Percentiles rank a stretch among this genome's conserved stretches.
Conservation (phyloP, 202 grass and related monocot species). For the Carex arenaria region DNA sequence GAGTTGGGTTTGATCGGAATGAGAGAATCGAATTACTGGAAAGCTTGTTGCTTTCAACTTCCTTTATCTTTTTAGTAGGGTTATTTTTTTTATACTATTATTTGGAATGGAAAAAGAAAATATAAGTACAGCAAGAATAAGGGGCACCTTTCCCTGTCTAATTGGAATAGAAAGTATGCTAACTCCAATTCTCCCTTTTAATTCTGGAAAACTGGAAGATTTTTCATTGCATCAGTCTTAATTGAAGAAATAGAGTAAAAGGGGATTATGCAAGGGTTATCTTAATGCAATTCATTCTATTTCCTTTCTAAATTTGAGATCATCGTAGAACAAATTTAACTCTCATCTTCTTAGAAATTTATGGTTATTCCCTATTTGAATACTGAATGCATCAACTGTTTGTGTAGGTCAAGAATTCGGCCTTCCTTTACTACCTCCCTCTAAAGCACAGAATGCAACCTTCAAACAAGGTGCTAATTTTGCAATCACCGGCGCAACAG, state of each 20-base stretch:
- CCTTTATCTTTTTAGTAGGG: not conserved
- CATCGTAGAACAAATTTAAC: not conserved
- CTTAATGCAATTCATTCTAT: not conserved
- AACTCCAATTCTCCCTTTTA: not conserved
- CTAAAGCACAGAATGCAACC: slow-evolving; percentile 24
- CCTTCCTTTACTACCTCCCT: slow-evolving; percentile 52
- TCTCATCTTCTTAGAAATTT: not conserved
- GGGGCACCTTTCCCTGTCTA: not conserved
- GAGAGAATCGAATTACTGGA: slow-evolving; percentile 21
- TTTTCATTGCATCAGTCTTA: not conserved
- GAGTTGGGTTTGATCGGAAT: not conserved
- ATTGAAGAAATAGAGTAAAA: not conserved
- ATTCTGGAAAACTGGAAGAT: not conserved
- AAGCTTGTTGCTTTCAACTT: slow-evolving; percentile 16
- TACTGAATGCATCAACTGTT: not conserved
- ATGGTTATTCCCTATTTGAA: not conserved
- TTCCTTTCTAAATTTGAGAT: not conserved
- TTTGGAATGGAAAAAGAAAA: not conserved
- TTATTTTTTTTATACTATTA: slow-evolving; percentile 5
- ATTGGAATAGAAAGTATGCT: not conserved
- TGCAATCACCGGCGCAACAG: slow-evolving; percentile 60
- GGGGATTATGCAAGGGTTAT: slow-evolving; percentile 1
- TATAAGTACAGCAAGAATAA: not conserved
- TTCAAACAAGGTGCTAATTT: slow-evolving; percentile 56
- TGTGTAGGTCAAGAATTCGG: slow-evolving; percentile 53